A percentile compares a stretch with the other conserved stretches of the same genome.
phyloP scores from a whole-genome alignment of 345 rosid genomes.

The Salix udensis region DNA sequence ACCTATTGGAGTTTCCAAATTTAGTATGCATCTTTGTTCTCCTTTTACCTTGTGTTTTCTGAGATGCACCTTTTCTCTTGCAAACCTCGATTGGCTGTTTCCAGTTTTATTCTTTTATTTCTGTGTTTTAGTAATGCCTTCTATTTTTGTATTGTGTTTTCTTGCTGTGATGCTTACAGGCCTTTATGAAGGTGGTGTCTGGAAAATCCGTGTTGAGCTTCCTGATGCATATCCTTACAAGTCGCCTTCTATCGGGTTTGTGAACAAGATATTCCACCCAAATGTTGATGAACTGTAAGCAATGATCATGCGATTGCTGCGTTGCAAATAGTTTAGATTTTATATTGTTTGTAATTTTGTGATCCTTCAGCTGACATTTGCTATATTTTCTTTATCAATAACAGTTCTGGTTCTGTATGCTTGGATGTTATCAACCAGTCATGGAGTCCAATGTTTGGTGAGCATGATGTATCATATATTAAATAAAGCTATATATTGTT shows the following conservation, averaged over 20 bases:
- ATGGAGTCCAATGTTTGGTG: slow-evolving; percentile 86
- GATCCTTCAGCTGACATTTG: neutral
- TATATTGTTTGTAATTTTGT: slow-evolving; percentile 3
- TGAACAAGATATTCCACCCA: slow-evolving; percentile 75
- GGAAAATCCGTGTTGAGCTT: slow-evolving; percentile 72
- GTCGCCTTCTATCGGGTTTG: slow-evolving; percentile 69
- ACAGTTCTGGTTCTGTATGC: slow-evolving; percentile 72
- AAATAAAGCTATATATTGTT: neutral
- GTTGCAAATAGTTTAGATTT: neutral
- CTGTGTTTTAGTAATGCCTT: neutral
- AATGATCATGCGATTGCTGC: neutral
- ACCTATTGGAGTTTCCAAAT: neutral
- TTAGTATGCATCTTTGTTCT: neutral
- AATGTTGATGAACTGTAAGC: slow-evolving; percentile 73
- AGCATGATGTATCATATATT: slow-evolving; percentile 8
- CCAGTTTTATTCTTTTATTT: neutral
- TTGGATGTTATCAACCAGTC: slow-evolving; percentile 73
- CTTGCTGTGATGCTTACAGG: slow-evolving; percentile 39
- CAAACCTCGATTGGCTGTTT: neutral
- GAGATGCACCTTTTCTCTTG: neutral
- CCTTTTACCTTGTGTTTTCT: slow-evolving; percentile 8
- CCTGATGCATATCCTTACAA: slow-evolving; percentile 78
- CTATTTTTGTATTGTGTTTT: neutral
- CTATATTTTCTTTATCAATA: slow-evolving; percentile 10
- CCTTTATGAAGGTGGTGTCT: slow-evolving; percentile 64